Evolutionary conservation across 768 basidiomycete species (phyloP).

Genomic region (Sporobolomyces roseus): DNA sequence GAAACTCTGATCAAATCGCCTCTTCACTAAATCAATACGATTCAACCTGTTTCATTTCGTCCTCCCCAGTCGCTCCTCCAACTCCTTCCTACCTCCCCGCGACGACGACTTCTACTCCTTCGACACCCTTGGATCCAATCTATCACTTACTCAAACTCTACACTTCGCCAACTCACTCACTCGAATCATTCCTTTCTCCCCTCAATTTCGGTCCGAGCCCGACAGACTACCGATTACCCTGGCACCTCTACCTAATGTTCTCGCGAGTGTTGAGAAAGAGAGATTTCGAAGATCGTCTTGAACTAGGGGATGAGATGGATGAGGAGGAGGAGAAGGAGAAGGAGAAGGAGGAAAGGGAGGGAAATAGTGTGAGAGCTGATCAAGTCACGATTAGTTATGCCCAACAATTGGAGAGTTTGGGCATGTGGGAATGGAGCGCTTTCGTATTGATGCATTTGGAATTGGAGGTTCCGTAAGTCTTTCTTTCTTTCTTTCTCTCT

Average conservation of each 20-base stretch:
- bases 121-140: slow-evolving; percentile 59
- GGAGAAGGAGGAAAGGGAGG: slow-evolving; percentile 56
- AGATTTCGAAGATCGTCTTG: slow-evolving; percentile 90
- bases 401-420: slow-evolving; percentile 72
- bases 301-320: slow-evolving; percentile 27
- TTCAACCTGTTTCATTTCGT: no score
- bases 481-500: not conserved
- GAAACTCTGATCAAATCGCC: no score
- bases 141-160: slow-evolving; percentile 75
- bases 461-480: slow-evolving; percentile 66
- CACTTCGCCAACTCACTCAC: slow-evolving; percentile 63
- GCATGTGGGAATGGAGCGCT: slow-evolving; percentile 75
- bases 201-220: slow-evolving; percentile 70
- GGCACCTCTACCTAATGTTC: slow-evolving; percentile 87
- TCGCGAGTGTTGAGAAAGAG: slow-evolving; percentile 75
- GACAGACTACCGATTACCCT: slow-evolving; percentile 75
- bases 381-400: slow-evolving; percentile 78
- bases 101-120: slow-evolving; percentile 15
- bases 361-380: slow-evolving; percentile 80
- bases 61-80: slow-evolving; percentile 32
- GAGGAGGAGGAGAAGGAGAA: slow-evolving; percentile 45
- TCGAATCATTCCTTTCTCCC: slow-evolving; percentile 65
- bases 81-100: slow-evolving; percentile 40
- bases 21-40: no score
- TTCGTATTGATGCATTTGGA: slow-evolving; percentile 89